Evolutionary conservation across 768 basidiomycete genomes (phyloP), one percentile per base, ranked within the genome.

Genomic region (Lactarius hatsudake): DNA sequence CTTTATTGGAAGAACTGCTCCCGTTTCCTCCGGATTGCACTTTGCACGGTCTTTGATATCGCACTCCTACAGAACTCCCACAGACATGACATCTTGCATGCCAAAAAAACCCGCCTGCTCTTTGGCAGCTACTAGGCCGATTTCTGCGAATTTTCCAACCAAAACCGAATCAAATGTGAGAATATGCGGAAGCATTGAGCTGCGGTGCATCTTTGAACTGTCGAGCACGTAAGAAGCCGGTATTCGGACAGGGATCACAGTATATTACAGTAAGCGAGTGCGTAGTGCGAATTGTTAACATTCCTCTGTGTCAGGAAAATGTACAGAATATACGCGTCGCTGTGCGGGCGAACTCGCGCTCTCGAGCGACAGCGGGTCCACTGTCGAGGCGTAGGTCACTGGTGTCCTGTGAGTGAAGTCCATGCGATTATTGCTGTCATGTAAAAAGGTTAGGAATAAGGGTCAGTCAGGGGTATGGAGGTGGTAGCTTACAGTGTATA

Each of bases 401-500:
- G 57, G 66, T 9, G 30, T 38, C 6, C 63, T 55, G n/a, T 30
- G 26, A 42, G 13, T 20, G 30, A 67, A 53, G 23, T 67, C 66
- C 30, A 67, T 63, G 38, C 66, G 66, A 36, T 67, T 67, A 18
- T 67, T 67, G 32, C 66, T 67, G 48, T 26, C 15, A 26, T 20
- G 17, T 1, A 54, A 62, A 15, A 34, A 48, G 18, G 61, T 63
- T n/a, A 63, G 48, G 26, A 20, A 10, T 18, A 17, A 32, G n/a
- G 17, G 10, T 5, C 9, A 23, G 6, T 5, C 9, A 23, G 32
- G 34, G 4, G 17, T 40, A 59, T 13, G 30, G 30, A n/a, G 9
- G 28, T 2, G 3, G 15, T 15, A 9, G 30, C 66, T 32, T 55
- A 67, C 62, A 64, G 36, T 23, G 66, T 64, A 45, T n/a, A 64